Percentiles rank a stretch among this genome's conserved stretches.
Evolutionary conservation across 768 basidiomycete genomes (phyloP).

Genomic region (Myochromella boudieri): DNA sequence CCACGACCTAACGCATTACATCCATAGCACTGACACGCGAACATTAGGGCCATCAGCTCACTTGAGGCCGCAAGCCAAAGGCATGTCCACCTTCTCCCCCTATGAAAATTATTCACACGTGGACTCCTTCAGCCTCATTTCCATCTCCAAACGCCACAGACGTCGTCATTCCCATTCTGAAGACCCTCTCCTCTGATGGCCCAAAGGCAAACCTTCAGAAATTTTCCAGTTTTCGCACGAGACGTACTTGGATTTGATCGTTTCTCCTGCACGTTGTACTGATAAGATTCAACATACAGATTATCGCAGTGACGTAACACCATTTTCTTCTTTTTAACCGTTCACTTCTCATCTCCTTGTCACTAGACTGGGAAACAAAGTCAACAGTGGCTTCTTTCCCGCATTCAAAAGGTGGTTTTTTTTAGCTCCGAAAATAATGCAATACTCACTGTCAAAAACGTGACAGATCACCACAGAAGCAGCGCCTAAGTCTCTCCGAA

Average conservation of each 20-base stretch:
- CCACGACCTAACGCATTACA: slow-evolving; percentile 12
- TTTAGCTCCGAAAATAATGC: slow-evolving; percentile 5
- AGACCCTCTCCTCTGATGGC: slow-evolving; percentile 65
- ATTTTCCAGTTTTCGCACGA: slow-evolving; percentile 72
- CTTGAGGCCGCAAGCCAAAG: slow-evolving; percentile 32
- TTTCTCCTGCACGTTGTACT: slow-evolving; percentile 10
- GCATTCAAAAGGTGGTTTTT: slow-evolving; percentile 56
- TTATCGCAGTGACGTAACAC: slow-evolving; percentile 71
- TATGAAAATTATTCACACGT: slow-evolving; percentile 20
- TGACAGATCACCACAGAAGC: slow-evolving; percentile 62
- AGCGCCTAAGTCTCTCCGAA: slow-evolving; percentile 55
- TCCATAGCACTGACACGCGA: slow-evolving; percentile 70
- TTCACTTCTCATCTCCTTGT: slow-evolving; percentile 19
- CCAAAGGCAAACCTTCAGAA: slow-evolving; percentile 61
- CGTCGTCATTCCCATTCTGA: slow-evolving; percentile 55
- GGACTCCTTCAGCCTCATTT: slow-evolving; percentile 43
- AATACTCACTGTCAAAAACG: background rate
- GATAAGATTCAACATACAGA: slow-evolving; percentile 35
- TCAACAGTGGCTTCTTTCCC: slow-evolving; percentile 74
- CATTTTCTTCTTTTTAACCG: slow-evolving; percentile 13
- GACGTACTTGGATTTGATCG: slow-evolving; percentile 48
- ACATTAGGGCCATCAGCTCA: slow-evolving; percentile 47
- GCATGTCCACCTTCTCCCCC: slow-evolving; percentile 31
- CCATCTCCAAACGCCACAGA: slow-evolving; percentile 61
- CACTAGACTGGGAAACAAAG: slow-evolving; percentile 70